These are phyloP conservation scores for Hymenoscyphus repandus DNA, from an alignment of 2,329 filamentous ascomycete genomes.

Conservation along the genomic window DNA sequence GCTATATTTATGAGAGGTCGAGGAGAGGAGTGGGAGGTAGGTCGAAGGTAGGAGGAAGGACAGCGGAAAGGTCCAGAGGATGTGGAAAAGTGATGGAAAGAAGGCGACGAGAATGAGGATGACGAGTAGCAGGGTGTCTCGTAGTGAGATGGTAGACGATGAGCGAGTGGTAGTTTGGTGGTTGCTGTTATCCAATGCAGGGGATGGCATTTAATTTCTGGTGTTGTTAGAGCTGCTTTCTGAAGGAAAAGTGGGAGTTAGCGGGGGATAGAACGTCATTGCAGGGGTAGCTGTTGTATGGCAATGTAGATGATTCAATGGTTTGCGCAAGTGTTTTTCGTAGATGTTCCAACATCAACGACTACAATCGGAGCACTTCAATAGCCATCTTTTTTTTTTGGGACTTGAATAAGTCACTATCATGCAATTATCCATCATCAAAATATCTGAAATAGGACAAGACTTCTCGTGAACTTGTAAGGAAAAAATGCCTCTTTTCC, in stretches of 20 bases:
- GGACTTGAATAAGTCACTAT: too few relatives aligned
- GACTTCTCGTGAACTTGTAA: too few relatives aligned
- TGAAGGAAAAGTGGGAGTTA: not conserved
- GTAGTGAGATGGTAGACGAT: not conserved
- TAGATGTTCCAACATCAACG: too few relatives aligned
- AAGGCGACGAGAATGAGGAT: slow-evolving; percentile 45
- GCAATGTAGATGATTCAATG: too few relatives aligned
- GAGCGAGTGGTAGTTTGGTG: not conserved
- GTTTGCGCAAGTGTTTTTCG: too few relatives aligned
- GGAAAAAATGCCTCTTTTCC: too few relatives aligned
- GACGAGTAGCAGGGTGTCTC: slow-evolving; percentile 36
- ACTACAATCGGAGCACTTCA: too few relatives aligned
- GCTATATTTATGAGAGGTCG: slow-evolving; percentile 9
- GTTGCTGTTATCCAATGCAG: not conserved
- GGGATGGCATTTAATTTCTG: not conserved
- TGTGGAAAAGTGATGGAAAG: slow-evolving; percentile 50
- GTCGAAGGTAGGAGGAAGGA: slow-evolving; percentile 31
- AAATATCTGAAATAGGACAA: too few relatives aligned
- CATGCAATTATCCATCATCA: too few relatives aligned
- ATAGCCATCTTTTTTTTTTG: too few relatives aligned
- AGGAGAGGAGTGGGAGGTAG: slow-evolving; percentile 23
- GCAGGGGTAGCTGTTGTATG: not conserved
- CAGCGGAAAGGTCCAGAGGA: slow-evolving; percentile 45
- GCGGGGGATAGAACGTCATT: not conserved
- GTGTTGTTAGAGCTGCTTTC: not conserved